Evolutionary conservation across 75 land plant species (phyloP), one percentile per base, ranked within the genome.

Genomic region (Gnetum montanum): DNA sequence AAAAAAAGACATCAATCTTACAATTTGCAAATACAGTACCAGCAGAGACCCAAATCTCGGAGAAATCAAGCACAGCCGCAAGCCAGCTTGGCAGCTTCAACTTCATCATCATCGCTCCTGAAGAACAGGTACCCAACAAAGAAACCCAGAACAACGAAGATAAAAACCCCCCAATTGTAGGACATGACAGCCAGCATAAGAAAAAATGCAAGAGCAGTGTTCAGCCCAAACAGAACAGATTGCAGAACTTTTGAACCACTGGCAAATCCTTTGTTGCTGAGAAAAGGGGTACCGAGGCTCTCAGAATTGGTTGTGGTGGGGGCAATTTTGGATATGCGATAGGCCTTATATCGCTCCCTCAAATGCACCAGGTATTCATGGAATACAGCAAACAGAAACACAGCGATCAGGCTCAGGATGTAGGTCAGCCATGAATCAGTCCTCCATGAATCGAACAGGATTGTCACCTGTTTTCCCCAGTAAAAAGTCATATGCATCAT

Each of bases 161-260:
- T 31, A 40, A 89, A 86, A 5, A 86, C 86, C 25, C 95, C 91
- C 8, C 72, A 86, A 40, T 86, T 89, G 70, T 70, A 89, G 15
- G 86, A 82, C 95, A 89, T 89, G 31, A 78, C 73, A 5, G 83
- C 90, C 4, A 89, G 75, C 95, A 89, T 89, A 47, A 89, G 80
- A 36, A 89, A n/a, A 58, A 75, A 89, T 6, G 80, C 83, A 16
- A 81, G 33, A 8, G 64, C 86, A 5, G 69, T 58, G 16, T 73
- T 67, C 11, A 85, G 36, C 3, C 73, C 79, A 57, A 75, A 71
- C 33, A 85, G n/a, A 20, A 60, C 5, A 0, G 86, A 54, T 23
- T 50, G 68, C 47, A 54, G 34, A 27, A 77, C 40, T 25, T 72
- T 70, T 6, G 60, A 34, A 3, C 20, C 55, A 8, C 19, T 3